Base-by-base conservation (phyloP, 2,329 filamentous ascomycete species). In the Pseudogymnoascus sp. region DNA sequence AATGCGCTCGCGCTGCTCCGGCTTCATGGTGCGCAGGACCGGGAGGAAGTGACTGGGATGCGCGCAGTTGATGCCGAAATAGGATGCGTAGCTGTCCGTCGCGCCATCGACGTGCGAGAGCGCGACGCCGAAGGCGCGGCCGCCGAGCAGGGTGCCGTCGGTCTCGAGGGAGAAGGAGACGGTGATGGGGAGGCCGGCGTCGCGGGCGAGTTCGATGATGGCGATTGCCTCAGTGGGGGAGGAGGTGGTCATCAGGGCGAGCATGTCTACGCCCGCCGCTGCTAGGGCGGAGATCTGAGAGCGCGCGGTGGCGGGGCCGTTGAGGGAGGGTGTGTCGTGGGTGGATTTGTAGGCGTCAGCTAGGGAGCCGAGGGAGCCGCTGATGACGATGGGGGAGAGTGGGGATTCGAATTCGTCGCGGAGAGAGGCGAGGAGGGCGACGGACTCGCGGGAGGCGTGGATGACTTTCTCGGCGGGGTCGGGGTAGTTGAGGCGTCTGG, bases 401-500 rank as follows among this genome's bases (percentile, higher is more conserved):
- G 33, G 25, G 0, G 49, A 33, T 19, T 55, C 49, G 9, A 19
- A 33, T 28, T 55, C 49, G 9, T 55, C 49, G n/a, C 49, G 49
- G 2, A 55, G 25, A 9, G 49, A 33, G 9, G n/a, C 49, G 5
- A 55, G 49, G 8, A 55, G 49, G 25, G 33, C 49, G 4, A 55
- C 49, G n/a, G 49, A 55, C 49, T 55, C 49, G 5, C 49, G 49
- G n/a, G 25, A 33, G 49, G 30, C 62, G 25, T 23, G 19, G 25
- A 39, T 55, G 25, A 49, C 61, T n/a, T 39, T 55, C 7, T 63
- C 38, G 6, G 55, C 49, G 1, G 52, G 55, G 7, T 36, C 55
- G 9, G 22, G 22, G 14, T 59, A 64, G 30, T 52, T 52, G n/a
- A 65, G 38, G 9, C 62, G 39, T 14, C 45, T 19, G 3, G 62